Conservation (phyloP, 2,329 filamentous ascomycete species). For the Simplicillium aogashimaense region DNA sequence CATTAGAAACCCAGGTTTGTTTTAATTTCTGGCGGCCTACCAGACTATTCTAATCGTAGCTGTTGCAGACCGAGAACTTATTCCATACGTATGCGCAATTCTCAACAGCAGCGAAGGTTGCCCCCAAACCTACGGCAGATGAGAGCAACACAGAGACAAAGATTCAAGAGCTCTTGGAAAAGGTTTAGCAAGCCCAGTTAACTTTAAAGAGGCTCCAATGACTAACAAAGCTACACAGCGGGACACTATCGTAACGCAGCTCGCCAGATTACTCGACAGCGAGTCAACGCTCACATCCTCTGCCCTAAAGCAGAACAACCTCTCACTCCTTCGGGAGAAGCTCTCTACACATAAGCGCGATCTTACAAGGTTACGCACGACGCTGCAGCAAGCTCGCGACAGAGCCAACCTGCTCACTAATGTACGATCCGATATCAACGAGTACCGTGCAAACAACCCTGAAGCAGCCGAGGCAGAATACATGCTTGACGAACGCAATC, state of each 20-base stretch:
- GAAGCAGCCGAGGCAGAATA: conserved; percentile 85
- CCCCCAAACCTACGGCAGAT: conserved; percentile 75
- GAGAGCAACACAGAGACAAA: conserved; percentile 72
- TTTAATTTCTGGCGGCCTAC: background rate
- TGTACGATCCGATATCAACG: conserved; percentile 84
- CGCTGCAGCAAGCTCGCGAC: conserved; percentile 70
- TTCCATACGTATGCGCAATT: conserved; percentile 89
- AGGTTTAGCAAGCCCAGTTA: conserved; percentile 37
- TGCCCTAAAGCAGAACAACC: conserved; percentile 93
- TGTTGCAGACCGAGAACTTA: conserved; percentile 64
- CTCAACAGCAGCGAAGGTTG: conserved; percentile 67
- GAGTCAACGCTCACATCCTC: conserved; percentile 81
- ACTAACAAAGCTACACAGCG: conserved; percentile 43
- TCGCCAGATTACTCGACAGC: conserved; percentile 83
- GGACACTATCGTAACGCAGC: conserved; percentile 70
- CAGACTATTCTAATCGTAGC: background rate
- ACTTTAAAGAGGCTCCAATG: background rate
- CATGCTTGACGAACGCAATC: conserved; percentile 82
- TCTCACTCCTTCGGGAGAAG: conserved; percentile 83
- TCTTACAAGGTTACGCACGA: conserved; percentile 61
- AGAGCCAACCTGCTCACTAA: conserved; percentile 83
- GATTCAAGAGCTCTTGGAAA: conserved; percentile 75
- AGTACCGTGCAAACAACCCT: conserved; percentile 75
- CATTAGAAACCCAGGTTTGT: conserved; percentile 78
- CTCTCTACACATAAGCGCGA: conserved; percentile 80